Base-by-base conservation (phyloP, 2,329 filamentous ascomycete species). In the Rhexocercosporidium sp. region DNA sequence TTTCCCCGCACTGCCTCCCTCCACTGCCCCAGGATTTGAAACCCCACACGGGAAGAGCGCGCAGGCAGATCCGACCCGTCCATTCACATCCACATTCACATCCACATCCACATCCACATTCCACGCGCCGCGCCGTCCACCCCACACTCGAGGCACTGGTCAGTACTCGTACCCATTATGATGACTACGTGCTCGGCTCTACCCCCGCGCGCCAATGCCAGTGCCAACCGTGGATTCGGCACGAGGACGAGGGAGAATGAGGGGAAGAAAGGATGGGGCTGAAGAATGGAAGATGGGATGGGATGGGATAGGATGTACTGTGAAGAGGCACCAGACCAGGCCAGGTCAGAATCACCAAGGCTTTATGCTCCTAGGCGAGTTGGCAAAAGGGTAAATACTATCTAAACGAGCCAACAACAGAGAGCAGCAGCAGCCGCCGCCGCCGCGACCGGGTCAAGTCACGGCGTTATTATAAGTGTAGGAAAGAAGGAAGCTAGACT, bases 371-470 rank as follows among this genome's bases (percentile, higher is more conserved):
- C 27, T 29, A 14, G 22, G 47, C 47, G 47, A 1, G 25, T 51
- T 51, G 47, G 47, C 47, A 51, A 51, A 29, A 51, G 47, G 47
- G 47, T 14, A 51, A n/a, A n/a, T n/a, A n/a, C n/a, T n/a, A n/a
- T n/a, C n/a, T 16, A 51, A 51, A 7, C 29, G 8, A 37, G 34
- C 34, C 34, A 37, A 9, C 29, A 31, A 37, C 4, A 37, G 34
- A 37, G 12, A 37, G 34, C 9, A 37, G 34, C 34, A 7, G 34
- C 34, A 11, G 34, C 34, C 34, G 34, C 34, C 29, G 29, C 29
- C 29, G 47, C 47, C 47, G 20, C 47, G 12, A 27, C 47, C 47
- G 47, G 47, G 47, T 51, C 47, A 51, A 51, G 29, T 51, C 47
- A 51, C 9, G 16, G 25, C 47, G n/a, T 29, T 51, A 25, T 14